These are phyloP conservation scores for Scheffersomyces quercinus DNA, from an alignment of 1,139 yeast species.

Conservation along the genomic window DNA sequence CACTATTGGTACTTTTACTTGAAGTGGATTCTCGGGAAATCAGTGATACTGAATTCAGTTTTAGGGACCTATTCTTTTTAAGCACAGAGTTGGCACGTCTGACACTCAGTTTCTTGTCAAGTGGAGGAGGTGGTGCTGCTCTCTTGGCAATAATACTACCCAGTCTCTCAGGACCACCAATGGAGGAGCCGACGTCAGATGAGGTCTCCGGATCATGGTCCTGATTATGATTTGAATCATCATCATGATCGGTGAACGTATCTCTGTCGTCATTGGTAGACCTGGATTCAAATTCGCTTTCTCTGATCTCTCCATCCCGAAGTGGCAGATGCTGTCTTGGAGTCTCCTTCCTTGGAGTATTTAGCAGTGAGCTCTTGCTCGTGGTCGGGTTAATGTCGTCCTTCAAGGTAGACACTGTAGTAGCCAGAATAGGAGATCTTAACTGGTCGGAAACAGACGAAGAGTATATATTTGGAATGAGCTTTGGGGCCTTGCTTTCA, in stretches of 20 bases:
- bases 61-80: constrained; percentile 6
- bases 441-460: constrained; percentile 38
- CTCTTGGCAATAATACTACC: constrained; percentile 58
- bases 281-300: background rate
- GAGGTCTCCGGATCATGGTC: too few species aligned
- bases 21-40: constrained; percentile 17
- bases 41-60: constrained; percentile 10
- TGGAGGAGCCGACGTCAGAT: too few species aligned
- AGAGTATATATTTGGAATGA: constrained; percentile 45
- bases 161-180: constrained; percentile 11
- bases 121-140: constrained; percentile 76
- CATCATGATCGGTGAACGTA: background rate
- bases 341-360: too few species aligned
- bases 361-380: background rate
- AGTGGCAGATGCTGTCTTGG: too few species aligned
- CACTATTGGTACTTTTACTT: constrained; percentile 16
- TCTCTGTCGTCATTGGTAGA: background rate
- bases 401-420: constrained; percentile 33
- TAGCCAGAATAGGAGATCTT: constrained; percentile 41
- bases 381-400: constrained; percentile 20
- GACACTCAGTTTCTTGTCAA: constrained; percentile 12
- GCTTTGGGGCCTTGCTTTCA: constrained; percentile 45
- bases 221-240: background rate
- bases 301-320: too few species aligned
- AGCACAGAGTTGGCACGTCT: constrained; percentile 11